Evolutionary conservation across 805 yeast species (phyloP), one percentile per base, ranked within the genome.

Genomic region (Isabelozyma rhagii): DNA sequence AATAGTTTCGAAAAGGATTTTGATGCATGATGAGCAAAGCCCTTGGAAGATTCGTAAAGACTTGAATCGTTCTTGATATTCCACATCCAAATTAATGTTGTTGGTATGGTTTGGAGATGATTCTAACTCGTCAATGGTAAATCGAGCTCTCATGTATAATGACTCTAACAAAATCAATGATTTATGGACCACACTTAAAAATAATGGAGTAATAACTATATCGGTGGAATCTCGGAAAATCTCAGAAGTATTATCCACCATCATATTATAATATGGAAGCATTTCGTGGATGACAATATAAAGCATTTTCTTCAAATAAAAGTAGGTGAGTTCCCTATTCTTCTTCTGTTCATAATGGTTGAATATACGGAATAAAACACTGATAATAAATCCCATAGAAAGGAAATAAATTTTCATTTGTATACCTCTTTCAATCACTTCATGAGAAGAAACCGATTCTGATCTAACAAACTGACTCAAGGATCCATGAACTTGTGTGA

Each of bases 231-330:
- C 47, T 15, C 51, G 44, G 43, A 52, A 52, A 11, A 53, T 28
- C 1, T 17, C 25, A 9, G 47, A 47, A 11, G 47, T 46, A 25
- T 50, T 46, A 21, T 52, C 58, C 18, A 56, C 43, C 25, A 57
- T 48, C 21, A 57, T 56, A 43, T 45, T 51, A 43, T 52, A 56
- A 42, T 50, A 49, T 4, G 64, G 66, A 58, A 60, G 52, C 54
- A 62, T 48, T n/a, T 58, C 62, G 34, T 46, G 43, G 2, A 58
- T 47, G 0, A 63, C 47, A 7, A 61, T 49, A 10, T 50, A 48
- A 29, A 63, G 14, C 10, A 64, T 47, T 45, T 67, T 68, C 49
- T 63, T 66, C 34, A 66, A 46, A 45, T 62, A 67, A 48, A 52
- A 66, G 54, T 56, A 67, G 0, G 67, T 60, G 44, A 57, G 49